Evolutionary conservation across 306 rosid genomes (phyloP), one percentile per base, ranked within the genome.

Genomic region (Sindora glabra): DNA sequence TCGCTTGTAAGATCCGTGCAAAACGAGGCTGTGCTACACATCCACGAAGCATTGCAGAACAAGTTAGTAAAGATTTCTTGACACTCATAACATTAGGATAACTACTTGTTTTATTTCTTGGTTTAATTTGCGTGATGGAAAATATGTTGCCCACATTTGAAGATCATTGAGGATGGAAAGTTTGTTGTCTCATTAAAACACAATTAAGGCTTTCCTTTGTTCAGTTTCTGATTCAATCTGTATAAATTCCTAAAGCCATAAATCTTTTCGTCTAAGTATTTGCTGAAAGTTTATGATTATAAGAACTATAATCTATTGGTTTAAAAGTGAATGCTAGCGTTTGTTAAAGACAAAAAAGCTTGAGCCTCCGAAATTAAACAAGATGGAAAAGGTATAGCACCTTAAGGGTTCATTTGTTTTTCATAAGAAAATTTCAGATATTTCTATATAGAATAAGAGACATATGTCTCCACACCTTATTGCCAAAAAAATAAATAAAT

Each of bases 11-110:
- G 79, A 92, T 92, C 34, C 96, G 99, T 34, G 99, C 99, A 2
- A 92, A 92, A 77, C 94, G 99, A 70, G 99, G 99, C 30, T 89
- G 94, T 65, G 99, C 99, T 10, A 92, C 99, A 62, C 99, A 92
- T 70, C 97, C 99, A 14, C 86, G 99, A 38, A 92, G 99, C 73
- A 92, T 92, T 56, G 99, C 99, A 1, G 99, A 92, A 71, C 72
- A 97, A 87, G 98, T 89, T 27, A 76, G 82, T 62, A 64, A 68
- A 39, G 13, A 40, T 51, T 49, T 4, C 34, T 51, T 52, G 21
- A 45, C 19, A 18, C 34, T 1, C 44, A 7, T 13, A 7, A 47
- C 16, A 47, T 33, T 10, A n/a, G 54, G 34, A 21, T 32, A 9
- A 22, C 47, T 45, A 13, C 44, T 5, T 62, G 34, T 46, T 15